Base-by-base conservation (phyloP, 177 flowering plant species). In the Tripterygium wilfordii region DNA sequence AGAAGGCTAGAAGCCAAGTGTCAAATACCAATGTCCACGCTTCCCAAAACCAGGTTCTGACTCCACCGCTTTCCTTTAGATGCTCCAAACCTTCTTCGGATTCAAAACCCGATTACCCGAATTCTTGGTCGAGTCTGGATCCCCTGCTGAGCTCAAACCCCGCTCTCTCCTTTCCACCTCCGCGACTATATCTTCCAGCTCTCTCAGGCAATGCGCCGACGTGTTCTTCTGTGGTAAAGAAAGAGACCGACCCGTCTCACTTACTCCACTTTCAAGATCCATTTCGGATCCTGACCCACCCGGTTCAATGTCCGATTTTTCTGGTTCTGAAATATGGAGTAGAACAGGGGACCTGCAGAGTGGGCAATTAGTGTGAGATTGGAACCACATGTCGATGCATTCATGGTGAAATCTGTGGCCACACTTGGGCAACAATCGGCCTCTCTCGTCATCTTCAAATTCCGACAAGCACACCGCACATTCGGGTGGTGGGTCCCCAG, bases 381-480 rank as follows among this genome's bases (percentile, higher is more conserved):
- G 49, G 45, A 72, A 57, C 77, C 77, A 72, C 50, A 40, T 51
- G 42, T 68, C 77, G 36, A 71, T 64, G 55, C 77, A 71, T 1
- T 61, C 62, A 21, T 42, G 26, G 38, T 71, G 77, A 16, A 71
- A 71, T 9, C 47, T 17, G 43, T 71, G 77, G 8, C 43, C 14
- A 15, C 74, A 72, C 10, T 50, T 51, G 36, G 74, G 77, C 42
- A 72, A 30, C 8, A 56, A 13, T 1, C 77, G 68, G 16, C 57
- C 68, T 8, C 4, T 33, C 19, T 72, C 74, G 12, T 40, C 49
- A 9, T 60, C 54, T 23, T 59, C 65, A 46, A 68, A 65, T 32
- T 69, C 71, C 27, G 71, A 68, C 23, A 72, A 53, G 58, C 77
- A 72, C 4, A 69, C 71, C 28, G 77, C 68, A 53, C 77, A 72